Evolutionary conservation across 768 basidiomycete species (phyloP), one percentile per base, ranked within the genome.

Genomic region (Fistulinella prunicolor): DNA sequence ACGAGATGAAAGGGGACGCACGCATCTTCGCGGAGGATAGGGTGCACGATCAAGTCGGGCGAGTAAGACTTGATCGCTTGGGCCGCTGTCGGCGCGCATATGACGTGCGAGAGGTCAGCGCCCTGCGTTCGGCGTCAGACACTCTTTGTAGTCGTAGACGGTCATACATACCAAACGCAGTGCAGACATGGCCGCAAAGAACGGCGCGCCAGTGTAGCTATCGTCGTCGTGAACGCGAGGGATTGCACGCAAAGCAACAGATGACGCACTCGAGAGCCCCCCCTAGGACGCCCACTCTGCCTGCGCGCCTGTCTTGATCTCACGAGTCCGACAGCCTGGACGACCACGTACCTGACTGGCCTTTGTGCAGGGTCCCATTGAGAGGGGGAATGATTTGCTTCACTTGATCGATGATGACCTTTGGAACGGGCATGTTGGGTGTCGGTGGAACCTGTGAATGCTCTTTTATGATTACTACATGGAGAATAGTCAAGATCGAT

Each of bases 191-290:
- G 92, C 84, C 4, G 94, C 89, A 64, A 97, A 98, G 76, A 84
- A 99, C 0, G 96, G 96, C 17, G 96, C 96, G 14, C 96, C 96
- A 0, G 94, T 90, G 68, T 97, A 98, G 65, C 95, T 96, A 52
- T 28, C 14, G 37, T 14, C 14, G n/a, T 30, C 39, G 20, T 38
- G 35, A 19, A 28, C 42, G n/a, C 23, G 43, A 4, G 36, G 24
- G 1, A 48, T 8, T 30, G 32, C 4, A n/a, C 30, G 26, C 26
- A 28, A 28, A 28, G 26, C 26, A 10, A n/a, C n/a, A n/a, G 19
- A 23, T 4, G 44, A 64, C 89, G 69, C 58, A 96, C 94, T 97
- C 95, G 55, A 86, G 73, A 30, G 93, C 92, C 24, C 95, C 95
- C 51, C 95, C 95, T 14, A 99, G 75, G 10, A 99, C 89, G 46